Evolutionary conservation across 148 eudicot genomes (phyloP).

Genomic region (Fagopyrum tataricum): DNA sequence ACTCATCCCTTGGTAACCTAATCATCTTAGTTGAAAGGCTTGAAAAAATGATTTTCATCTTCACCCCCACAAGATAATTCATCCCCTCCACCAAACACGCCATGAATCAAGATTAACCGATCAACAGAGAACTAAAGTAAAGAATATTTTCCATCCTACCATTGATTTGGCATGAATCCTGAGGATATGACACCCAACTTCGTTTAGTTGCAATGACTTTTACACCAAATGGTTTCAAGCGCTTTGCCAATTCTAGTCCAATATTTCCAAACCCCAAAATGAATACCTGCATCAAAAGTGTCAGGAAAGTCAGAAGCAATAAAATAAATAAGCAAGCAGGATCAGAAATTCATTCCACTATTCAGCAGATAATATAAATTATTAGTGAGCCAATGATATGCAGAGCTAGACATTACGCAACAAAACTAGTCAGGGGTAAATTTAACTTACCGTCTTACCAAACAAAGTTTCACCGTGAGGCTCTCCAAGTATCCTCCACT

Average conservation of each 20-base stretch:
- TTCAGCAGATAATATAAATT: neutral
- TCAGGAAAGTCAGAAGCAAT: too few species aligned
- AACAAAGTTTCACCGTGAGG: constrained; percentile 75
- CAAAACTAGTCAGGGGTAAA: neutral
- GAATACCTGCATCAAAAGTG: constrained; percentile 55
- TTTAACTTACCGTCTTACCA: constrained; percentile 72
- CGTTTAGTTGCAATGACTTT: constrained; percentile 86
- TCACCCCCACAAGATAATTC: constrained; percentile 21
- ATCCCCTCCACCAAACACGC: neutral
- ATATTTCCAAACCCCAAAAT: constrained; percentile 88
- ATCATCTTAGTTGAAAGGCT: too few species aligned
- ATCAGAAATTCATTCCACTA: neutral
- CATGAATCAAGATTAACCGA: constrained; percentile 2
- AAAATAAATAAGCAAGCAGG: neutral
- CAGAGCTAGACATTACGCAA: neutral
- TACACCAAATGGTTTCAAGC: constrained; percentile 87
- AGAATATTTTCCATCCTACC: constrained; percentile 27
- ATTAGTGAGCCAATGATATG: neutral
- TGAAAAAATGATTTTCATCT: constrained; percentile 8
- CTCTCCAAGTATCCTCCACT: constrained; percentile 60
- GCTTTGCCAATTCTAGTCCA: constrained; percentile 78
- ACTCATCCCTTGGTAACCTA: too few species aligned
- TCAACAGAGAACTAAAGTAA: neutral
- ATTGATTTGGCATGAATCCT: constrained; percentile 18
- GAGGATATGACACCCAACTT: constrained; percentile 47